Evolutionary conservation across 805 yeast species (phyloP), one percentile per base, ranked within the genome.

Genomic region (Yamadazyma nakazawae): DNA sequence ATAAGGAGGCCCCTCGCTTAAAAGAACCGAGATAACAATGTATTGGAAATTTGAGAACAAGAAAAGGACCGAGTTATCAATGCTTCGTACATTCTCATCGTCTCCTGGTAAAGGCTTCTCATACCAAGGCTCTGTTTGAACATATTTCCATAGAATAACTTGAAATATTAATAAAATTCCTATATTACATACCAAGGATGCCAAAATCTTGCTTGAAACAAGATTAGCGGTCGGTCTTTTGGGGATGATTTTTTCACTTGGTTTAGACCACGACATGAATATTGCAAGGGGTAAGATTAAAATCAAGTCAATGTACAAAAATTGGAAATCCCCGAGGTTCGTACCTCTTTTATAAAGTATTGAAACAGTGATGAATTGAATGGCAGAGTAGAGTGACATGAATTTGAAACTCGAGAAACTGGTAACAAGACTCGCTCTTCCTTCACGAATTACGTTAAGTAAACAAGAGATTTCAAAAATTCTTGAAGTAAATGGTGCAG

Each of bases 191-290:
- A 89, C 54, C 53, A 94, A 67, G 2, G 97, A 96, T 2, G 88
- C 75, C 54, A 95, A 72, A 34, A 94, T 84, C 62, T 91, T 91
- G 38, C 92, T 85, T 0, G 96, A 86, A 1, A 94, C 94, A 49
- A 94, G 72, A 63, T 94, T 92, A 0, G 99, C 97, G 0, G 96
- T 88, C 5, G 99, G 99, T 42, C 96, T 77, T 59, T 90, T 91
- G 32, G 70, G 64, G 11, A 80, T 79, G 26, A 94, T 69, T 18
- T 51, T 57, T 1, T 67, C 67, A 58, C 73, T 84, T 0, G 99
- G 96, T 56, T 82, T 81, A 1, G 97, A 84, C 98, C 99, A 94
- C 5, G 97, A 91, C 99, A 94, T 87, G 67, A 91, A 90, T 5
- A 94, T 82, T 0, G 99, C 99, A 59, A 94, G 79, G 10, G 99